Base-by-base conservation (phyloP, 1,284 basidiomycete species). In the Leccinum subspadiceum region DNA sequence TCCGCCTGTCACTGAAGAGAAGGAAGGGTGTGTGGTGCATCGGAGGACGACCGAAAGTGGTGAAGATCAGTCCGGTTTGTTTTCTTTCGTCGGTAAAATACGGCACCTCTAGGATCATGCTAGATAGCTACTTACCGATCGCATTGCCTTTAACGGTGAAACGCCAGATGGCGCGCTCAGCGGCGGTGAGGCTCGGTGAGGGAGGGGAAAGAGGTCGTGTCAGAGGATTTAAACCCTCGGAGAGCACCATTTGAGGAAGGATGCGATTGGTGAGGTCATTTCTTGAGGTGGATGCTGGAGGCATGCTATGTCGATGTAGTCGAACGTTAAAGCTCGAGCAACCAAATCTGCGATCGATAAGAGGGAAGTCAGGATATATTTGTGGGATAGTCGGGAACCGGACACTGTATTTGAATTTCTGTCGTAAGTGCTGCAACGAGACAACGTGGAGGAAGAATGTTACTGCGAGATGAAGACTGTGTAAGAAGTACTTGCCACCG, bases 131-230 rank as follows among this genome's bases (percentile, higher is more conserved):
- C 73, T 50, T 59, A 78, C 77, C 72, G 31, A 79, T 75, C 1
- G 73, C 77, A 52, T 78, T 79, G 3, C 79, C 78, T 58, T 57
- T 61, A n/a, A 79, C 62, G 4, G 70, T 54, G 53, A 79, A 80
- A 17, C 78, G 69, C 56, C 70, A 64, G 3, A 58, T 55, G 7
- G 77, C 76, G 33, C 68, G 64, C 50, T 74, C 72, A 12, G 66
- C 58, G 0, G 75, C 67, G 5, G 66, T 60, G 9, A 72, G 61
- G 41, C 60, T 58, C 9, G 65, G 46, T 8, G 67, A 63, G 5
- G 60, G 52, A 46, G 62, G 64, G 15, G 68, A 63, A 1, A 74
- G 17, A 0, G 74, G 70, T 3, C 64, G 69, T 20, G 78, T 80
- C 5, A 80, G 62, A 17, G 73, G 74, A 60, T 77, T 77, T 5